Evolutionary conservation across 164 flowering plant genomes (phyloP), one percentile per base, ranked within the genome.

Genomic region (Vitis amurensis): DNA sequence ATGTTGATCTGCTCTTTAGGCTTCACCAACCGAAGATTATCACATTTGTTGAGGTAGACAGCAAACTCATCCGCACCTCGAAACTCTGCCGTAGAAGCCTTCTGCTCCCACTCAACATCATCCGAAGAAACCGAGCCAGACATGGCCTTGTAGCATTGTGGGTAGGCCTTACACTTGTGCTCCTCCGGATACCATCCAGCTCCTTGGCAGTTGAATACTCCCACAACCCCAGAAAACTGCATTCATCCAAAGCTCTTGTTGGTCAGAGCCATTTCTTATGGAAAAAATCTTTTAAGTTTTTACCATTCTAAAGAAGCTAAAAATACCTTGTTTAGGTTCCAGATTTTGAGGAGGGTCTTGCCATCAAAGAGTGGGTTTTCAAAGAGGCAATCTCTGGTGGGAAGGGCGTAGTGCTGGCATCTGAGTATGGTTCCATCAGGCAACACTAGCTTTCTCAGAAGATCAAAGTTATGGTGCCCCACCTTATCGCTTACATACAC

Each of bases 131-230:
- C 81, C 1, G 83, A 59, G 2, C 86, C 86, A 8, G 78, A 59
- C 65, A 88, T 64, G 19, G 92, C 84, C 75, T 88, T 88, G 85
- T 90, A 93, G 80, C 90, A 90, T n/a, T 87, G 73, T 4, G 93
- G 48, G 69, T 83, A 75, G 65, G 97, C 93, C 69, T 73, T 87
- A 78, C 90, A 86, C 77, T 87, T 87, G 44, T 62, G 70, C 73
- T 87, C 90, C 75, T 84, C 79, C 0, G 87, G 78, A 74, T 90
- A 88, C 97, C 97, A 91, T 0, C 97, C 94, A 3, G 90, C 97
- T 63, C 98, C 97, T 83, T 93, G 98, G 77, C 97, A 90, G 81
- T 93, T 93, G 79, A 91, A 93, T 30, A 93, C 94, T 59, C 96
- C 96, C n/a, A 93, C 67, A 3, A 91, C 94, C 1, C 97, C 98